Evolutionary conservation across 2,329 filamentous ascomycete genomes (phyloP), one percentile per base, ranked within the genome.

Genomic region (Nigrospora osmanthi): DNA sequence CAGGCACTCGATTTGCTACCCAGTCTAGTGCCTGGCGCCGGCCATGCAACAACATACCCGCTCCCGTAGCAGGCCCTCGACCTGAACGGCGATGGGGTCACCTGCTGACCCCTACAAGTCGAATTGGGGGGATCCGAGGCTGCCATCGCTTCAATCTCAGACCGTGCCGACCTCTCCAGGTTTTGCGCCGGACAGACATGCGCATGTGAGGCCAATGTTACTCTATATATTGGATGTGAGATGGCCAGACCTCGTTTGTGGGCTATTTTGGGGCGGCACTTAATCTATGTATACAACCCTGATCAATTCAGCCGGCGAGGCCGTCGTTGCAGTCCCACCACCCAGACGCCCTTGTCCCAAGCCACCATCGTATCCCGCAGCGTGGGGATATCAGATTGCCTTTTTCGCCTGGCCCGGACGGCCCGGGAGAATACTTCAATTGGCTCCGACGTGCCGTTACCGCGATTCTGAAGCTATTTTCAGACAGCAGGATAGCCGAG

Each of bases 281-380:
- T 36, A 42, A 42, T 42, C 35, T 42, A 30, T 35, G 33, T 42
- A 42, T 42, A 36, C 33, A 17, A 42, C 33, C 17, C 35, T 36
- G 13, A 17, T 33, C 32, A 36, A 42, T 42, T 42, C 40, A 42
- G 33, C 40, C 40, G 40, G 39, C 9, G 23, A 42, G 40, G 33
- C 31, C 31, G 16, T 28, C 7, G 33, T 17, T 28, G 28, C 33
- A 23, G 19, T 13, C 39, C 32, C 19, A 41, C 31, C 15, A 42
- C 40, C 40, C n/a, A 9, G 10, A n/a, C 16, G 7, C 23, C 23
- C 6, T 4, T 28, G 23, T 2, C 23, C 9, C 23, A 28, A 28
- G 23, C 23, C 23, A 28, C 23, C 23, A 10, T 7, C 5, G 5
- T 7, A 10, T 10, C 9, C 9, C 23, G 23, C 23, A 7, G 23